phyloP scores from a whole-genome alignment of 345 rosid species.

The Syzygium aqueum region DNA sequence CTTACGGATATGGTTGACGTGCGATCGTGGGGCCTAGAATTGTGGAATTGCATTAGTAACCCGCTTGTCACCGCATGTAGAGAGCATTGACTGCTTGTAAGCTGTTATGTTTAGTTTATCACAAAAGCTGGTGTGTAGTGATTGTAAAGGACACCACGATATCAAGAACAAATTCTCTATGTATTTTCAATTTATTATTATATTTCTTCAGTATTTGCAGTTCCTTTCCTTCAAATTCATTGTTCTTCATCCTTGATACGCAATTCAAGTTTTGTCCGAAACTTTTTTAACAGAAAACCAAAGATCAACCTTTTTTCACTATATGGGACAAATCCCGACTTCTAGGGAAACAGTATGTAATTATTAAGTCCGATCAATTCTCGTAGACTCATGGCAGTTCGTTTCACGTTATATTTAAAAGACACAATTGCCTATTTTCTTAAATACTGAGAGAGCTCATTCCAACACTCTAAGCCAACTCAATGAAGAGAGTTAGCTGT shows the following conservation, averaged over 20 bases:
- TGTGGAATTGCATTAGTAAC: background rate
- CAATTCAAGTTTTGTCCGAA: background rate
- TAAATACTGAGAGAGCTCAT: background rate
- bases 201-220: background rate
- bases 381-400: background rate
- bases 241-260: background rate
- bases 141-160: background rate
- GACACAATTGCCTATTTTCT: background rate
- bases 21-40: background rate
- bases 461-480: background rate
- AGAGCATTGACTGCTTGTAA: background rate
- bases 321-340: background rate
- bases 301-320: background rate
- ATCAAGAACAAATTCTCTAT: background rate
- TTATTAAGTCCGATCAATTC: background rate
- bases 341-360: background rate
- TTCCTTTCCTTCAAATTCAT: background rate
- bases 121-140: background rate
- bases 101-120: background rate
- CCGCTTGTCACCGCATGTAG: background rate
- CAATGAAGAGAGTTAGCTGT: background rate
- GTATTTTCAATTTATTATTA: background rate
- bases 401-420: background rate
- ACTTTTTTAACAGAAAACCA: background rate
- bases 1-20: background rate